Evolutionary conservation across 805 yeast genomes (phyloP).

Genomic region (Hanseniaspora hatyaiensis): DNA sequence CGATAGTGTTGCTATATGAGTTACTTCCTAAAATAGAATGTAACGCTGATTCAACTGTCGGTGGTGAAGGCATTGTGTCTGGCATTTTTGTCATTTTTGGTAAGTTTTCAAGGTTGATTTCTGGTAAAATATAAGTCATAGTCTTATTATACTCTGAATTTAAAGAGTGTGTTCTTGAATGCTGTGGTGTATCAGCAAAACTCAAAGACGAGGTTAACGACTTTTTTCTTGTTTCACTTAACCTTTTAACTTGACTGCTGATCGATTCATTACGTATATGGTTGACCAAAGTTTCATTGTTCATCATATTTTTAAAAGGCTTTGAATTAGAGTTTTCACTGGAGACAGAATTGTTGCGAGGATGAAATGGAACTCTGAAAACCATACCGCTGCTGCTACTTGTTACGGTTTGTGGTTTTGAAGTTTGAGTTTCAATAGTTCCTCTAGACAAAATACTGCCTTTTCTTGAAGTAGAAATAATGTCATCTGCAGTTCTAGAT

Average conservation of each 20-base stretch:
- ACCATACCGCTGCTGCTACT: slow-evolving; percentile 30
- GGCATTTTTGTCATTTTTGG: background rate
- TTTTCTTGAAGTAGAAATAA: slow-evolving; percentile 2
- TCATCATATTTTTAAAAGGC: background rate
- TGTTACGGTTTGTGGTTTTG: slow-evolving; percentile 22
- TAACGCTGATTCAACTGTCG: too few relatives aligned
- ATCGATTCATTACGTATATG: slow-evolving; percentile 2
- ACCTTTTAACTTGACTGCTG: slow-evolving; percentile 13
- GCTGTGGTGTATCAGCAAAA: background rate
- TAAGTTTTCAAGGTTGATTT: background rate
- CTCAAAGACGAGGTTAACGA: slow-evolving; percentile 9
- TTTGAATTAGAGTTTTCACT: background rate
- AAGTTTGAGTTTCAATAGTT: background rate
- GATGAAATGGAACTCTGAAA: slow-evolving; percentile 64
- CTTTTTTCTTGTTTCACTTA: slow-evolving; percentile 14
- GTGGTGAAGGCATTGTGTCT: background rate
- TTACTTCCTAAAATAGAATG: too few relatives aligned
- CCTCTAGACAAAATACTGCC: slow-evolving; percentile 3
- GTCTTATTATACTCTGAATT: background rate
- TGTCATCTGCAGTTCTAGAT: background rate
- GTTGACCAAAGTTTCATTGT: background rate
- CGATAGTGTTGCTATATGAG: too few relatives aligned
- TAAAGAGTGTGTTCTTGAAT: slow-evolving; percentile 11
- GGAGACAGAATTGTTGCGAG: slow-evolving; percentile 21
- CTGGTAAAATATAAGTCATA: slow-evolving; percentile 1